These are phyloP conservation scores for Trichoderma virens DNA, from an alignment of 495 filamentous ascomycete genomes.

Conservation along the genomic window DNA sequence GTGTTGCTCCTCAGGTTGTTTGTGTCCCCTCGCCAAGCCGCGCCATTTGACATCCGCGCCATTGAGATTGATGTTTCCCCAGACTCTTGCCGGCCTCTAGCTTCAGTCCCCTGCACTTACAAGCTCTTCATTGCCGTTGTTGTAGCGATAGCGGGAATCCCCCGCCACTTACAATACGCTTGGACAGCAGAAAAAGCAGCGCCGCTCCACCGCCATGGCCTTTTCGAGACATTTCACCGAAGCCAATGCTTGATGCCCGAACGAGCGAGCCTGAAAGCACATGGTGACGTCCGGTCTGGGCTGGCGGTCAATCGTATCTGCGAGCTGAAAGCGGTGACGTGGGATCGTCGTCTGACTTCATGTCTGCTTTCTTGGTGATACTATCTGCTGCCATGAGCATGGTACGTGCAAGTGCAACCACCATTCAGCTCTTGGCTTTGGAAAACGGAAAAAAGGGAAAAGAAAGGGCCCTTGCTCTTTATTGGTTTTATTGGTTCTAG, in stretches of 20 bases:
- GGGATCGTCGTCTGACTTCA: background rate
- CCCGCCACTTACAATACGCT: background rate
- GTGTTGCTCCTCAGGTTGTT: too few species aligned
- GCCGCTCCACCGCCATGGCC: background rate
- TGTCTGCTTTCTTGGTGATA: background rate
- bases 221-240: constrained; percentile 1
- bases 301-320: background rate
- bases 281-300: background rate
- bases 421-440: background rate
- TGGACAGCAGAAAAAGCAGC: background rate
- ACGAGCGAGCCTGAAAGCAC: background rate
- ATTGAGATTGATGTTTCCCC: background rate
- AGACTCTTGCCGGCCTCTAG: background rate
- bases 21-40: too few species aligned
- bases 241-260: background rate
- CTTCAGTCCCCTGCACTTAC: background rate
- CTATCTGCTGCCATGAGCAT: background rate
- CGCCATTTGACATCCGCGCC: too few species aligned
- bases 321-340: background rate
- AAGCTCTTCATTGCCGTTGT: background rate
- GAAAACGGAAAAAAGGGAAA: background rate
- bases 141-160: background rate
- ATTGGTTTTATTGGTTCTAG: too few species aligned
- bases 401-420: background rate
- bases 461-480: too few species aligned